Conservation (phyloP, 345 rosid genomes). For the Angophora floribunda region DNA sequence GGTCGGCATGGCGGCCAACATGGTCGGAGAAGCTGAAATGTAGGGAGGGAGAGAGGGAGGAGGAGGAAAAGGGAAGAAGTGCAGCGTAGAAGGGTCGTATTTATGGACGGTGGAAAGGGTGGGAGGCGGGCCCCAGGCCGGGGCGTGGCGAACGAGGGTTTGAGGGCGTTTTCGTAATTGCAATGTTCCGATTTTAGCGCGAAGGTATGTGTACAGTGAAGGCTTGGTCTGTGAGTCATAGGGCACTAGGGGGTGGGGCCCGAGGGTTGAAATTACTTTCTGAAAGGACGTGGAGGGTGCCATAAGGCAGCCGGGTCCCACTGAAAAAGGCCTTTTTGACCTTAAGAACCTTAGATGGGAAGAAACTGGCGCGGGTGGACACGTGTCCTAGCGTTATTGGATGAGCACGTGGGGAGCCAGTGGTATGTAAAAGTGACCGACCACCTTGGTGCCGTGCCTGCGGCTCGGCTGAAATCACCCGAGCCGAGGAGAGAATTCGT, state of each 20-base stretch:
- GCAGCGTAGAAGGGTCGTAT: background rate
- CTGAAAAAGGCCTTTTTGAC: background rate
- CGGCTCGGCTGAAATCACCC: background rate
- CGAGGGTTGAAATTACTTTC: background rate
- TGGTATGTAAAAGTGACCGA: background rate
- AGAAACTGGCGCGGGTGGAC: background rate
- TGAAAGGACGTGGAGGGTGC: background rate
- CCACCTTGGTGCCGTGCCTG: background rate
- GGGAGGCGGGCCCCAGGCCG: background rate
- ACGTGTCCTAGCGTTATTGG: background rate
- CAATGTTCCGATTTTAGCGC: background rate
- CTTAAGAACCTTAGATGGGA: background rate
- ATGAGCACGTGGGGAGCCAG: background rate
- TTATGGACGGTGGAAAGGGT: background rate
- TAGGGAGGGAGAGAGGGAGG: conserved; percentile 19
- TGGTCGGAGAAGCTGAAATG: conserved; percentile 6
- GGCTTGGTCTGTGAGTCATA: background rate
- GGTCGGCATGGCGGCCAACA: conserved; percentile 48
- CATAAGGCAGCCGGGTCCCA: background rate
- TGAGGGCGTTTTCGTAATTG: background rate
- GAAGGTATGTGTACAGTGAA: background rate
- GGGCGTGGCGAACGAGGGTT: background rate
- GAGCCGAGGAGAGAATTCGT: background rate
- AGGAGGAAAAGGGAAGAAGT: conserved; percentile 78
- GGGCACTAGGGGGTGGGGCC: background rate